Base-by-base conservation (phyloP, 306 rosid species). In the Vigna radiata region DNA sequence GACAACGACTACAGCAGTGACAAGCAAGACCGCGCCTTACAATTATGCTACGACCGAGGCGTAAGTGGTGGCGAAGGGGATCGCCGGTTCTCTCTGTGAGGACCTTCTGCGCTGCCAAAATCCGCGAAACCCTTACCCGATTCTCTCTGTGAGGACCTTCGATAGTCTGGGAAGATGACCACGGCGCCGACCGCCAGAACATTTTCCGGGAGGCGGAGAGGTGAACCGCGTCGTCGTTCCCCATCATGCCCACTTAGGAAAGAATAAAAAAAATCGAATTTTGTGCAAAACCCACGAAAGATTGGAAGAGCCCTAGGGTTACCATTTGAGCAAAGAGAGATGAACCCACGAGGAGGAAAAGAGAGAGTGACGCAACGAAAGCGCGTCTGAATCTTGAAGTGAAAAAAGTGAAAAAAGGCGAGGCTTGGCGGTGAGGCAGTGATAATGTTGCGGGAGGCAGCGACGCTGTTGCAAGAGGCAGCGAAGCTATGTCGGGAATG, bases 1-100 rank as follows among this genome's bases (percentile, higher is more conserved):
- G 98, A 88, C 66, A n/a, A n/a, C n/a, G n/a, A n/a, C n/a, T n/a
- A n/a, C n/a, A 96, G 83, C 6, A 96, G 99, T 2, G 99, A 96
- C 79, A 93, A 79, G 78, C 91, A 84, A 29, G 94, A 93, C 79
- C 98, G 73, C 17, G 93, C 94, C 87, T 96, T 96, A 77, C 90
- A 85, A 71, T 72, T 90, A 54, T 96, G 98, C 83, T 96, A 98
- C 58, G 98, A 93, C 31, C 99, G 85, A 4, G 99, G 99, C 43
- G 97, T 96, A 59, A 96, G 75, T 6, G 88, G 93, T 4, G 92
- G 97, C 48, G 94, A 98, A 73, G 73, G 66, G 27, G 72, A 91
- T 76, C 91, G 72, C 8, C 93, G 89, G 55, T 60, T 83, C 36
- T 83, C 85, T 29, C 87, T 87, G 81, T 75, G 79, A 12, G 67